A percentile compares a stretch with the other conserved stretches of the same genome.
Conservation (phyloP, 2,329 filamentous ascomycete genomes). For the Alternaria angustiovoidea region DNA sequence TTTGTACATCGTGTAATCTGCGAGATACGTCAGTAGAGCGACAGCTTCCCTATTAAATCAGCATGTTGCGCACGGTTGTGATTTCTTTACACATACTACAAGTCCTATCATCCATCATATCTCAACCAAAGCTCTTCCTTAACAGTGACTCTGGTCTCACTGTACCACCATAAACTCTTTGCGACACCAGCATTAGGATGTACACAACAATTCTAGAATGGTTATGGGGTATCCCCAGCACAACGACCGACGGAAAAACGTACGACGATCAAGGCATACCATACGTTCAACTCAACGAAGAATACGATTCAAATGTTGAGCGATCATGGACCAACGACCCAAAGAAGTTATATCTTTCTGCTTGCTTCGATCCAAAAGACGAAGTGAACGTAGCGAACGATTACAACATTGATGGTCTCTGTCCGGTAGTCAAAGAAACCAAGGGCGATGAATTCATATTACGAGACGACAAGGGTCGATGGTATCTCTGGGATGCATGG, state of each 20-base stretch:
- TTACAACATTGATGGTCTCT: slow-evolving; percentile 12
- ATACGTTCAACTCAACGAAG: slow-evolving; percentile 12
- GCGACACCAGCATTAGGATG: neutral
- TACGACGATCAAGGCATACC: slow-evolving; percentile 5
- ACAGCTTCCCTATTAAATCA: neutral
- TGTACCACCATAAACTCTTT: neutral
- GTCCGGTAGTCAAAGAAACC: slow-evolving; percentile 12
- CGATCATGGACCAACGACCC: slow-evolving; percentile 18
- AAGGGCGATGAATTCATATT: slow-evolving; percentile 11
- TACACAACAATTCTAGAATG: neutral
- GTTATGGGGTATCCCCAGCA: neutral
- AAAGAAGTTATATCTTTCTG: slow-evolving; percentile 7
- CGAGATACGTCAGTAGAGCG: neutral
- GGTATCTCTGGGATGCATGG: slow-evolving; percentile 18
- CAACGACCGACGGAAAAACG: neutral
- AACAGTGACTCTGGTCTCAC: slow-evolving; percentile 1
- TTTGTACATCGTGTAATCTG: neutral
- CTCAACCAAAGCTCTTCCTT: neutral
- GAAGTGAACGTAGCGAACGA: slow-evolving; percentile 10
- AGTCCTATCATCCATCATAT: neutral
- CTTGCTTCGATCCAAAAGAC: slow-evolving; percentile 4
- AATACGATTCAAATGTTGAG: slow-evolving; percentile 1
- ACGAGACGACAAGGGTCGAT: slow-evolving; percentile 1
- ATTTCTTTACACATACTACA: neutral
- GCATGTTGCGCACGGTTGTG: neutral